Base-by-base conservation (phyloP, 306 rosid species). In the Prunus mira region DNA sequence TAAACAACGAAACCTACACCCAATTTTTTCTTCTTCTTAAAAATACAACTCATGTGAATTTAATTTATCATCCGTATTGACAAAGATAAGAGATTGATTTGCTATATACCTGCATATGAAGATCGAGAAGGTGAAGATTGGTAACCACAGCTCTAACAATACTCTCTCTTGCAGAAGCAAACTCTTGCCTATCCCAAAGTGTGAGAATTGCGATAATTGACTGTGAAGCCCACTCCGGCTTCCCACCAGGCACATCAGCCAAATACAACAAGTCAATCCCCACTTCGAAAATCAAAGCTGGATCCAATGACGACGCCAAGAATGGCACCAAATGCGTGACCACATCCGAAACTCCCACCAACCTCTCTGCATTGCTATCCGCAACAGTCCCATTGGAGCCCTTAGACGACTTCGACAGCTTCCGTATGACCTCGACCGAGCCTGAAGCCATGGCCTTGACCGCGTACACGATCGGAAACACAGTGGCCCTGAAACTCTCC, bases 221-320 rank as follows among this genome's bases (percentile, higher is more conserved):
- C 57, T 89, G 97, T 1, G 99, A 96, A 56, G 99, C 99, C 99
- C 99, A 96, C 78, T 96, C 99, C 8, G 97, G 89, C 78, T 96
- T 96, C 79, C 99, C 98, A 56, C 99, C 99, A 79, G 98, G 93
- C 63, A 96, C 99, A 85, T 96, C 99, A 75, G 99, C 99, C 79
- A 96, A 84, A 80, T 96, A 92, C 87, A 96, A 61, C 98, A 92
- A 88, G 68, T 96, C 93, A 58, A 96, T 96, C 76, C 93, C 99
- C 32, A 96, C 99, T 65, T 96, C 99, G 47, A 83, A 96, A 75
- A 92, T 92, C 90, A 96, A 84, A 6, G 99, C 92, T 3, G 99
- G 99, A 69, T 96, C 98, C 91, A 96, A 78, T 0, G 99, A 92
- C 1, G 99, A 92, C 2, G 91, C 96, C 79, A 96, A 78, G 80